Percentiles rank a stretch among this genome's conserved stretches.
Evolutionary conservation across 2,329 filamentous ascomycete genomes (phyloP).

Genomic region (Neobulgaria alba): DNA sequence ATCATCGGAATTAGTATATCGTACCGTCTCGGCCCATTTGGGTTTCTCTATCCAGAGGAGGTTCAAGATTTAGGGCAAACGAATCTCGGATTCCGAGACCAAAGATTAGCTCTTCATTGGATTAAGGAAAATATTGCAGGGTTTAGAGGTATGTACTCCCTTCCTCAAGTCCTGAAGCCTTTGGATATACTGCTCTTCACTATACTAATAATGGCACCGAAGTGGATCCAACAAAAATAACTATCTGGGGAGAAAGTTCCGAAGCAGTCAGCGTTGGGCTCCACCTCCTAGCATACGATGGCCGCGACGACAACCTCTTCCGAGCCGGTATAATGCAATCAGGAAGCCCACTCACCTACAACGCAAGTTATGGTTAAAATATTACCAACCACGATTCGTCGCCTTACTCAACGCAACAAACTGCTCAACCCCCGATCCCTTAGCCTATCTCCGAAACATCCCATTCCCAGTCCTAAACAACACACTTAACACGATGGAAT

Average conservation of each 20-base stretch:
- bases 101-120: constrained; percentile 34
- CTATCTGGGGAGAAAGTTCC: constrained; percentile 37
- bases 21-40: constrained; percentile 37
- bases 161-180: not conserved
- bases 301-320: constrained; percentile 45
- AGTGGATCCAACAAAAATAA: constrained; percentile 32
- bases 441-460: too few relatives aligned
- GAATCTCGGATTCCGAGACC: constrained; percentile 38
- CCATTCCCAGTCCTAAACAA: too few relatives aligned
- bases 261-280: constrained; percentile 35
- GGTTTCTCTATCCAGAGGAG: constrained; percentile 35
- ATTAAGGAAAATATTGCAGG: constrained; percentile 35
- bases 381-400: too few relatives aligned
- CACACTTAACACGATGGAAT: too few relatives aligned
- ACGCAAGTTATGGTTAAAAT: not conserved
- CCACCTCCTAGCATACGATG: constrained; percentile 39
- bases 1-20: constrained; percentile 39
- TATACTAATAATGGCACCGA: not conserved
- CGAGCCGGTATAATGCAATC: constrained; percentile 42
- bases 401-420: constrained; percentile 22
- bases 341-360: constrained; percentile 35
- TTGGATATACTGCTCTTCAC: too few relatives aligned
- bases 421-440: too few relatives aligned
- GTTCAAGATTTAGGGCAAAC: constrained; percentile 34
- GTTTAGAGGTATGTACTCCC: constrained; percentile 29